phyloP scores from a whole-genome alignment of 225 moss, liverwort and hornwort genomes.

The Straminergon stramineum region DNA sequence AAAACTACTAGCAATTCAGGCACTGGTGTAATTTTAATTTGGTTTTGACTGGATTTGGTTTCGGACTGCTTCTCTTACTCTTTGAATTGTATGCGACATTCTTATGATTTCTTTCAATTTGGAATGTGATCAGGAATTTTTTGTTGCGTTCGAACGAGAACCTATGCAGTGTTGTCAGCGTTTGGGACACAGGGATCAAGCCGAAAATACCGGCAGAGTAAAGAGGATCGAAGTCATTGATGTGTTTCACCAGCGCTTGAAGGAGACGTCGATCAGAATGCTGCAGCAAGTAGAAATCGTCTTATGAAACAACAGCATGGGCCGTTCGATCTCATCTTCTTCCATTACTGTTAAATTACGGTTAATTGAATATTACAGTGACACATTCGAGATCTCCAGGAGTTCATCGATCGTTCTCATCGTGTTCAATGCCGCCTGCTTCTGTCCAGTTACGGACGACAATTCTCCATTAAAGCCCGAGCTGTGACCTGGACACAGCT shows the following conservation, averaged over 20 bases:
- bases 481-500: conserved; percentile 26
- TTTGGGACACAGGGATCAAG: background rate
- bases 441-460: background rate
- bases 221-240: background rate
- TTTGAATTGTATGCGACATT: background rate
- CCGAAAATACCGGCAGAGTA: background rate
- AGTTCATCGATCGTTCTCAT: background rate
- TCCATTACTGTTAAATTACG: background rate
- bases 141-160: background rate
- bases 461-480: background rate
- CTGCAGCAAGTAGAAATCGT: background rate
- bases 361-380: background rate
- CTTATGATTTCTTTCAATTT: background rate
- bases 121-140: background rate
- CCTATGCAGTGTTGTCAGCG: background rate
- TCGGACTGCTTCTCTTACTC: background rate
- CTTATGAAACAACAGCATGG: conserved; percentile 6
- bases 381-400: background rate
- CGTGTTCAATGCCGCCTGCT: conserved; percentile 12
- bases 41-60: background rate
- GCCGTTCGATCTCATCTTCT: conserved; percentile 2
- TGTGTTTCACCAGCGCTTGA: background rate
- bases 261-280: background rate
- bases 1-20: background rate
- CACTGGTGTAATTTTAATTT: background rate